These are phyloP conservation scores for Litsea cubeba DNA, from an alignment of 164 flowering plant genomes.

Conservation along the genomic window DNA sequence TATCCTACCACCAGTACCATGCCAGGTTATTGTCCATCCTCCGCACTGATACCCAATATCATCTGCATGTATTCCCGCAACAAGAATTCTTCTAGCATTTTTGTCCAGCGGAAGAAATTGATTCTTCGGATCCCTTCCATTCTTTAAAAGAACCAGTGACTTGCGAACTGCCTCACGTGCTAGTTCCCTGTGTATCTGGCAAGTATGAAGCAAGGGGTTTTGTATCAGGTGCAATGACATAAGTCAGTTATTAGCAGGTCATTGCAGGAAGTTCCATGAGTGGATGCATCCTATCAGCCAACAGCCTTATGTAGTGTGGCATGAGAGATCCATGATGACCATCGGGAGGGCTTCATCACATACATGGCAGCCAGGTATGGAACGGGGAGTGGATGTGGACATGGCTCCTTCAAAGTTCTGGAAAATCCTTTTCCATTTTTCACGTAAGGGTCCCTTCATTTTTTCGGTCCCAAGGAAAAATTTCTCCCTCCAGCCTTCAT, in stretches of 20 bases:
- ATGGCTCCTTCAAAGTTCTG: too few species aligned
- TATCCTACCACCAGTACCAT: slow-evolving; percentile 65
- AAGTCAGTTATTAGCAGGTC: background rate
- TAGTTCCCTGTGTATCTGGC: slow-evolving; percentile 73
- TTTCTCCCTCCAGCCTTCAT: too few species aligned
- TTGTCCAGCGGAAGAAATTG: slow-evolving; percentile 69
- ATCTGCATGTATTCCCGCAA: slow-evolving; percentile 81
- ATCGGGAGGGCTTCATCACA: too few species aligned
- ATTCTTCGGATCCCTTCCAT: slow-evolving; percentile 60
- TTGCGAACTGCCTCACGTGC: slow-evolving; percentile 88
- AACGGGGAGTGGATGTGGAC: too few species aligned
- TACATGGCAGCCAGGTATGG: too few species aligned
- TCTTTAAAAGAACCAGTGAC: slow-evolving; percentile 78
- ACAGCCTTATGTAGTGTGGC: too few species aligned
- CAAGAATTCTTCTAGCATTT: slow-evolving; percentile 61
- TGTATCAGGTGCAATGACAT: background rate
- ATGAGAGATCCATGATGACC: too few species aligned
- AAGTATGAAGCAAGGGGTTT: background rate
- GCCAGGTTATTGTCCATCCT: slow-evolving; percentile 82
- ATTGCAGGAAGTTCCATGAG: background rate
- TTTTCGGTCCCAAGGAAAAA: too few species aligned
- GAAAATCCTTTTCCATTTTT: too few species aligned
- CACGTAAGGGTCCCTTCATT: too few species aligned
- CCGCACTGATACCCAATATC: slow-evolving; percentile 92
- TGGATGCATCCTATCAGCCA: background rate